phyloP scores from a whole-genome alignment of 2,329 filamentous ascomycete genomes.

The Capronia americana region DNA sequence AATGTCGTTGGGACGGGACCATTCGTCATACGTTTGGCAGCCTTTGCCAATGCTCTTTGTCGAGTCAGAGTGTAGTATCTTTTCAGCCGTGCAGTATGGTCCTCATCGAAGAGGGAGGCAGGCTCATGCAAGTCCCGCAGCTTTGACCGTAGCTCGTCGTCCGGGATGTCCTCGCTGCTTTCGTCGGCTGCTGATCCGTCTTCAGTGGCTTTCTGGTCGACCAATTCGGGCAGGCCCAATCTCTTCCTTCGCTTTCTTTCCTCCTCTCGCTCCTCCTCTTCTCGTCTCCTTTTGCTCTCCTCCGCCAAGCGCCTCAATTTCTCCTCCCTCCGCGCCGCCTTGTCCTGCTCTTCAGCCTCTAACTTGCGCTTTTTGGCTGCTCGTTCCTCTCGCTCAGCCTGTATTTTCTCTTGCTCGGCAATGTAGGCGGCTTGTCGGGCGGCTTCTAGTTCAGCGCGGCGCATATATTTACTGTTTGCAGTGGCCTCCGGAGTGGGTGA shows the following conservation, averaged over 20 bases:
- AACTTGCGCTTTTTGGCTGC: slow-evolving; percentile 81
- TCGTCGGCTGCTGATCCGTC: slow-evolving; percentile 40
- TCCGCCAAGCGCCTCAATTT: slow-evolving; percentile 83
- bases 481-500: slow-evolving; percentile 45
- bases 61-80: slow-evolving; percentile 71
- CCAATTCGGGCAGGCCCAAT: slow-evolving; percentile 78
- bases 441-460: slow-evolving; percentile 84
- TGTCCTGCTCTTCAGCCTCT: slow-evolving; percentile 81
- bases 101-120: slow-evolving; percentile 79
- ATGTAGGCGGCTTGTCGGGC: slow-evolving; percentile 79
- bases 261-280: slow-evolving; percentile 75
- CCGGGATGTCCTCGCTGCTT: slow-evolving; percentile 36
- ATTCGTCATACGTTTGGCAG: slow-evolving; percentile 54
- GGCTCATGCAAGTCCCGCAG: slow-evolving; percentile 78
- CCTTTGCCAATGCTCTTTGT: slow-evolving; percentile 40
- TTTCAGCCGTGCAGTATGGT: slow-evolving; percentile 69
- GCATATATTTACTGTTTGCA: slow-evolving; percentile 72
- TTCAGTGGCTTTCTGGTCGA: slow-evolving; percentile 46
- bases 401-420: slow-evolving; percentile 77
- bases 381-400: slow-evolving; percentile 72
- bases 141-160: slow-evolving; percentile 69
- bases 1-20: slow-evolving; percentile 89
- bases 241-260: slow-evolving; percentile 76
- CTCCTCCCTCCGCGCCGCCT: slow-evolving; percentile 74
- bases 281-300: slow-evolving; percentile 71